Percentiles rank a stretch among this genome's conserved stretches.
Conservation (phyloP, 2,329 filamentous ascomycete species). For the Aspergillus ibericus region DNA sequence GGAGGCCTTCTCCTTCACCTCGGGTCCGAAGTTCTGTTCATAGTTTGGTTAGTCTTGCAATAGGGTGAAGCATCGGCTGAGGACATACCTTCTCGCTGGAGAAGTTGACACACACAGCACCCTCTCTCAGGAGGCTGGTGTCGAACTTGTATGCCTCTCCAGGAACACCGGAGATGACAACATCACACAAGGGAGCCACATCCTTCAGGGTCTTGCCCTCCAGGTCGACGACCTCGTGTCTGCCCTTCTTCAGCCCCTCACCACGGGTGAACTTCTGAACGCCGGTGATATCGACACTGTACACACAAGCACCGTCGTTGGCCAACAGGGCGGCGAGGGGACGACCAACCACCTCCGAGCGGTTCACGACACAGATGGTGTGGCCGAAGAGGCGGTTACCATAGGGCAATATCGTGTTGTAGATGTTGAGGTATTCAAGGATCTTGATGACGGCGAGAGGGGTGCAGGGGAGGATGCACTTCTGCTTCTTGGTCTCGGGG, state of each 20-base stretch:
- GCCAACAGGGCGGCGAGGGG: conserved; percentile 89
- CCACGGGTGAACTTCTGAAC: conserved; percentile 92
- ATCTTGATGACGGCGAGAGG: conserved; percentile 96
- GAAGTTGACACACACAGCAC: conserved; percentile 98
- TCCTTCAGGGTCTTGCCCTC: conserved; percentile 76
- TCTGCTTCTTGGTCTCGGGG: conserved; percentile 63
- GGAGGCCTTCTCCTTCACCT: conserved; percentile 90
- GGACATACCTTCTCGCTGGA: conserved; percentile 72
- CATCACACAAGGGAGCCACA: conserved; percentile 83
- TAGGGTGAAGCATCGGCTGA: not conserved
- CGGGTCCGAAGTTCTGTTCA: conserved; percentile 75
- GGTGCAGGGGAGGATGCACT: conserved; percentile 93
- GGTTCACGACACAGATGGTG: conserved; percentile 94
- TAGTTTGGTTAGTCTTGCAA: conserved; percentile 4
- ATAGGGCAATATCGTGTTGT: conserved; percentile 90
- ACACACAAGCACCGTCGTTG: conserved; percentile 93
- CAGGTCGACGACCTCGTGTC: conserved; percentile 85
- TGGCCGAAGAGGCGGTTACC: conserved; percentile 92
- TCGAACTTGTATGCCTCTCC: conserved; percentile 87
- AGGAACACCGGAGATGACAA: conserved; percentile 91
- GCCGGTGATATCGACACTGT: conserved; percentile 88
- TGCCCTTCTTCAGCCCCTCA: conserved; percentile 77
- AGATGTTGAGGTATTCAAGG: conserved; percentile 90
- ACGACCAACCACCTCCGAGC: conserved; percentile 91
- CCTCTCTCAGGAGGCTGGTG: conserved; percentile 76